Conservation (phyloP, 2,329 filamentous ascomycete species). For the Aureobasidium sp. region DNA sequence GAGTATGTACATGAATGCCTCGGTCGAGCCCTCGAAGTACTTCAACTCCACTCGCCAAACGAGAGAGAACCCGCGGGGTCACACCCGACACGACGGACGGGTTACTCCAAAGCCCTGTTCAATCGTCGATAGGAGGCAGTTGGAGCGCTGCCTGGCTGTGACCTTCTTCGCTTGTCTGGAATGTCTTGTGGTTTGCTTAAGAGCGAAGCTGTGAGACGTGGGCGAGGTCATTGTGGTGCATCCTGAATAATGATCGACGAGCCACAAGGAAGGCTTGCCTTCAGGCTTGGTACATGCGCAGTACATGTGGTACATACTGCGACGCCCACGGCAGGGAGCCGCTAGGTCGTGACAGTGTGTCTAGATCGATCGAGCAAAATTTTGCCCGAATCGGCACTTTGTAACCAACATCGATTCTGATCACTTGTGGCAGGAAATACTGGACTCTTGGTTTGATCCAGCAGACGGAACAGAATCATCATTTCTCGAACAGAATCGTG, state of each 20-base stretch:
- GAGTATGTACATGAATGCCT: neutral
- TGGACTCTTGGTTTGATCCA: neutral
- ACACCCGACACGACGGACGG: neutral
- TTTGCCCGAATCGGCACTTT: neutral
- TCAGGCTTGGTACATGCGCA: neutral
- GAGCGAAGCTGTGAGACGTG: neutral
- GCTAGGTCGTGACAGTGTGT: neutral
- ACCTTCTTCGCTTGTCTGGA: neutral
- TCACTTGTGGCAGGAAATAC: neutral
- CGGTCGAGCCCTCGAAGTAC: neutral
- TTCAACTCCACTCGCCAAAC: neutral
- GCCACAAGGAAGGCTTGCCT: conserved; percentile 4
- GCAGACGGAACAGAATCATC: neutral
- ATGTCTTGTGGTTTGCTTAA: neutral
- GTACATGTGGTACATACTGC: neutral
- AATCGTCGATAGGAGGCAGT: neutral
- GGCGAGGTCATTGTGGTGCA: conserved; percentile 7
- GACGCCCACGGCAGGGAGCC: conserved; percentile 6
- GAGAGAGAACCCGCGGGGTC: conserved; percentile 3
- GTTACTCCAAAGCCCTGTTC: neutral
- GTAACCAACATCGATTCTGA: neutral
- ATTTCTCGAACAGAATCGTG: neutral
- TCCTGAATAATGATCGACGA: neutral
- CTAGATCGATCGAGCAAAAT: neutral
- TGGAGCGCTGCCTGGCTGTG: neutral